These are phyloP conservation scores for Isoetes taiwanensis DNA, from an alignment of 75 land plant species.

Conservation along the genomic window DNA sequence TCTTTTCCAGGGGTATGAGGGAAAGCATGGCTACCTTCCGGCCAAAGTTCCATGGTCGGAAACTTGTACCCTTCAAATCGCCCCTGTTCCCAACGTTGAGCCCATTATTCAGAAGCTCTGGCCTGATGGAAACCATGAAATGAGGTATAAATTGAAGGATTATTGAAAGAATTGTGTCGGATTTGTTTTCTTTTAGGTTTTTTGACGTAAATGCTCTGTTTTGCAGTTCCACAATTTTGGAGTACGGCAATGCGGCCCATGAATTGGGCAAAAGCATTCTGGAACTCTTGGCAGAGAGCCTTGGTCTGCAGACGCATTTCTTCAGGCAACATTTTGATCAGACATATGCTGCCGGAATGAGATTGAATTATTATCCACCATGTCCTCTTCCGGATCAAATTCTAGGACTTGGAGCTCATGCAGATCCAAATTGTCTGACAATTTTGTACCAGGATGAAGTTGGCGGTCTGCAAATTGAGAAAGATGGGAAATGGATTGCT, in stretches of 20 bases:
- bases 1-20: too few species aligned
- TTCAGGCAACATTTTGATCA: conserved; percentile 20
- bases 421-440: conserved; percentile 38
- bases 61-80: conserved; percentile 6
- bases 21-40: too few species aligned
- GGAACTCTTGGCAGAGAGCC: conserved; percentile 27
- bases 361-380: conserved; percentile 41
- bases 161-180: too few species aligned
- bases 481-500: conserved; percentile 30
- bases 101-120: conserved; percentile 21
- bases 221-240: conserved; percentile 35
- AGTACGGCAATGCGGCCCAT: conserved; percentile 40
- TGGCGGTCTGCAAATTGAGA: conserved; percentile 41
- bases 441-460: conserved; percentile 32
- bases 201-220: too few species aligned
- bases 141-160: background rate
- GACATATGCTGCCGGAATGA: conserved; percentile 19
- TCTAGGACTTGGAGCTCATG: conserved; percentile 28
- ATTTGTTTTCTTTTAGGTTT: too few species aligned
- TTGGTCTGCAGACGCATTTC: conserved; percentile 46
- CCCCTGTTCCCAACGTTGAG: conserved; percentile 29
- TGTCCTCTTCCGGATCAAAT: conserved; percentile 52
- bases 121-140: too few species aligned
- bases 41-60: conserved; percentile 22
- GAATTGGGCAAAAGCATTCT: conserved; percentile 32